Conservation (phyloP, 164 flowering plant genomes). For the Paratinospora sagittata region DNA sequence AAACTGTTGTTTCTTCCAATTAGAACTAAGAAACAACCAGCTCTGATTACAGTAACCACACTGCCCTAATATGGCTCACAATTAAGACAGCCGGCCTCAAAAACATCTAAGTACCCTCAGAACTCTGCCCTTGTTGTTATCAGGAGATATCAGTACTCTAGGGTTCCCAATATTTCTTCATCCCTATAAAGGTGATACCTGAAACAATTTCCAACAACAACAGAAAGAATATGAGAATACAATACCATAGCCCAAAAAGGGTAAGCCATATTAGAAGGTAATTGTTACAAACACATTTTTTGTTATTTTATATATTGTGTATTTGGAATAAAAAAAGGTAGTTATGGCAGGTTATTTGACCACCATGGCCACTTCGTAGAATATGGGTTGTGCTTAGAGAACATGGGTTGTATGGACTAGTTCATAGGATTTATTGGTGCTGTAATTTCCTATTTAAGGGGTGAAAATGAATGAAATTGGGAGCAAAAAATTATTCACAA, state of each 20-base stretch:
- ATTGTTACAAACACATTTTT: too few species aligned
- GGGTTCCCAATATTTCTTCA: background rate
- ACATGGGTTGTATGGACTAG: too few species aligned
- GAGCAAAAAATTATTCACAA: too few species aligned
- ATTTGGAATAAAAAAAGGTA: too few species aligned
- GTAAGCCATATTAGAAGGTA: background rate
- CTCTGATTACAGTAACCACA: background rate
- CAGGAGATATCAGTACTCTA: background rate
- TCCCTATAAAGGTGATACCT: constrained; percentile 3
- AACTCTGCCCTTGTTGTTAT: background rate
- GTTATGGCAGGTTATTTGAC: too few species aligned
- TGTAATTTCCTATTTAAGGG: too few species aligned
- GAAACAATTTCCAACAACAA: background rate
- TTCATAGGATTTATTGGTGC: too few species aligned
- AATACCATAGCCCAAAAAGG: background rate
- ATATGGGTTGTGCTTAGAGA: too few species aligned
- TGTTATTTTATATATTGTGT: too few species aligned
- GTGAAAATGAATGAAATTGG: too few species aligned
- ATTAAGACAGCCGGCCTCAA: background rate
- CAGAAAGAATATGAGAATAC: background rate
- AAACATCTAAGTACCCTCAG: background rate
- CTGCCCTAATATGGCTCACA: background rate
- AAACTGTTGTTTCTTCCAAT: background rate
- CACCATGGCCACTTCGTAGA: too few species aligned
- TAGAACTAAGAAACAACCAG: background rate